Evolutionary conservation across 2,329 filamentous ascomycete genomes (phyloP), one percentile per base, ranked within the genome.

Genomic region (Botrytis cinerea): DNA sequence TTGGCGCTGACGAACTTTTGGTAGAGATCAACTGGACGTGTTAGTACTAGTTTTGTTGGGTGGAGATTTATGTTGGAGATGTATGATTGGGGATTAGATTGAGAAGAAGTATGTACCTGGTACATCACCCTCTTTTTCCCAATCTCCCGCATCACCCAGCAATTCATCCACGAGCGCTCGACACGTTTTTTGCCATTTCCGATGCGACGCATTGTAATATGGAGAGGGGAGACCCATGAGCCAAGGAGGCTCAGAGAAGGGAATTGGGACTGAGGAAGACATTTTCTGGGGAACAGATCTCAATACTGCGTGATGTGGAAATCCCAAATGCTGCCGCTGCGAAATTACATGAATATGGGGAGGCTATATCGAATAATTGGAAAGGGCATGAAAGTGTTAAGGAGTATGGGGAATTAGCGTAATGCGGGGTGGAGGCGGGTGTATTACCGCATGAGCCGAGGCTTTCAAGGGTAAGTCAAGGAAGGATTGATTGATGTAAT

Each of bases 231-330:
- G 84, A 70, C 91, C 91, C 77, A 85, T 85, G 64, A 94, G 86
- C 83, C 91, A 94, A 1, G 91, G 87, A 1, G 92, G 92, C 78
- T 94, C 92, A 8, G 90, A 90, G 83, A 94, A 93, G 69, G 92
- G 92, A 40, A 92, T 81, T 70, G 75, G 72, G 10, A 76, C 71
- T 28, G 62, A 32, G n/a, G 62, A 64, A 46, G 62, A 35, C 62
- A 64, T 64, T 32, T 46, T 28, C 32, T 28, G 35, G 35, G 38
- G 16, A 5, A 14, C 7, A 62, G 25, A 32, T 64, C 7, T 14
- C 28, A 32, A 32, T 20, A 35, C 7, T 32, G 18, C 20, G 45
- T 46, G 62, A 46, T 22, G 14, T 18, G 28, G 6, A 14, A 5
- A 22, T 64, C 25, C 18, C 46, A 48, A 5, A 22, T 7, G 20